Base-by-base conservation (phyloP, 2,329 filamentous ascomycete genomes). In the Penicillium crustosum region DNA sequence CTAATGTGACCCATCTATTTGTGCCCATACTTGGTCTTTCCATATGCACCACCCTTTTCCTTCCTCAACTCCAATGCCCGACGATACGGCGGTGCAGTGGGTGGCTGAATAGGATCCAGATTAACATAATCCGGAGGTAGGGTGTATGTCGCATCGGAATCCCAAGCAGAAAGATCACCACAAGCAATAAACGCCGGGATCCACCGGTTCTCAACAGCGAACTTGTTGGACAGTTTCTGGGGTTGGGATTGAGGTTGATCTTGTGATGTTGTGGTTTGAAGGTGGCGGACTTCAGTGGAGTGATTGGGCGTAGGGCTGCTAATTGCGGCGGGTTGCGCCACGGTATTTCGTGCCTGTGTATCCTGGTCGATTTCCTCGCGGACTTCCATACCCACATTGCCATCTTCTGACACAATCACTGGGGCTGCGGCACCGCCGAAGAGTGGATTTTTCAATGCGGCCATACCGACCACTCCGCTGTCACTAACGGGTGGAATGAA, bases 131-230 rank as follows among this genome's bases (percentile, higher is more conserved):
- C 89, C 59, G 93, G 89, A 0, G 94, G 93, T 19, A 99, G 81
- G 65, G 89, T 85, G 75, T 97, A 97, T 5, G 93, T 94, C 4
- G 94, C 93, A 80, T 99, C 94, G 0, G 93, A 92, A 78, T 99
- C 94, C 78, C 93, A 99, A 12, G 91, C 88, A 25, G 92, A 95
- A 53, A 99, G 82, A 76, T 99, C 94, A 45, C 94, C 94, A 73
- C 94, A 99, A n/a, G 94, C 93, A 68, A 99, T 84, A 72, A 99
- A 99, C 0, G 93, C 92, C 4, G 93, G 92, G 66, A 97, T 93
- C 92, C 93, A 97, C 50, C 89, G 80, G 31, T 81, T 75, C 59
- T 86, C 81, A 55, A 71, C 62, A 62, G 71, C 64, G 50, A 72
- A 74, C 44, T 67, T 70, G 48, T 68, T 64, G 3, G 60, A 50